Base-by-base conservation (phyloP, 108 stramenopile species). In the Cyclotella kingstonii region DNA sequence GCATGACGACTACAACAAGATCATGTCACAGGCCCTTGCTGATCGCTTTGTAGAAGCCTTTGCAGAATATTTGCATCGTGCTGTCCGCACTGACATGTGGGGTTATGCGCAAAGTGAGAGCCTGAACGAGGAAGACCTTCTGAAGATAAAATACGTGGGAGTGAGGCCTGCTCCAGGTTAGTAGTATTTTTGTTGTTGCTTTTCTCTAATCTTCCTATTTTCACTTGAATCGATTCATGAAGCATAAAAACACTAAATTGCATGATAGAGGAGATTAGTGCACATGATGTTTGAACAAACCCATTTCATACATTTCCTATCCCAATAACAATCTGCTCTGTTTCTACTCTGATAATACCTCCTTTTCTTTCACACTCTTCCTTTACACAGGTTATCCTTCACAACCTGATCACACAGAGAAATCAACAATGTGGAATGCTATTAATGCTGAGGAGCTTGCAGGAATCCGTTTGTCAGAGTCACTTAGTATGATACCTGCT, bases 361-460 rank as follows among this genome's bases (percentile, higher is more conserved):
- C n/a, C n/a, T n/a, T n/a, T n/a, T n/a, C n/a, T n/a, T n/a, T n/a
- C n/a, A n/a, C n/a, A n/a, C n/a, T n/a, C n/a, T n/a, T n/a, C n/a
- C n/a, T n/a, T n/a, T n/a, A n/a, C n/a, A n/a, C n/a, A n/a, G n/a
- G n/a, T 9, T 99, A 99, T 66, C 99, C 99, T 42, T 93, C 95
- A 11, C 99, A 99, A 68, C 99, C 99, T 15, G 99, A 99, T 68
- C 99, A 99, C 83, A 99, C 99, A 12, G 99, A 99, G 78, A 99
- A 99, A 81, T 53, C 60, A 1, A 91, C 96, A 25, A 96, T 99
- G 97, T 99, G 99, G 97, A 81, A 95, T 47, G 50, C 90, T 17
- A 87, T 98, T 43, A 82, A 97, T 61, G 97, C 94, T 2, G 47
- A 93, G 65, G 96, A 98, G 63, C 78, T 85, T 28, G 86, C 97